phyloP scores from a whole-genome alignment of 2,329 filamentous ascomycete species.

The Pseudogymnoascus sp. region DNA sequence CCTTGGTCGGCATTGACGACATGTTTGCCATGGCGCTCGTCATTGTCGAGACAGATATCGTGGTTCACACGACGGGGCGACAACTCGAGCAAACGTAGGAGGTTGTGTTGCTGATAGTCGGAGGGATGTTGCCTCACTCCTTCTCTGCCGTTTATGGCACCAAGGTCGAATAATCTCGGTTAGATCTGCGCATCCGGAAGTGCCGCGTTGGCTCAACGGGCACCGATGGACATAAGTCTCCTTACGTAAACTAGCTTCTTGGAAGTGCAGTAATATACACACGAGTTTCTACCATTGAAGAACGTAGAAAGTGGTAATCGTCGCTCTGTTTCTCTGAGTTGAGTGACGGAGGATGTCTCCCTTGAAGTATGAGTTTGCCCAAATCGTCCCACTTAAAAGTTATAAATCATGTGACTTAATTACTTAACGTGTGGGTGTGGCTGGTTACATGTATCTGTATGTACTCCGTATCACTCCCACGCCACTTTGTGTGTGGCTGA shows the following conservation, averaged over 20 bases:
- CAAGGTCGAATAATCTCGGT: slow-evolving; percentile 8
- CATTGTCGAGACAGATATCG: slow-evolving; percentile 3
- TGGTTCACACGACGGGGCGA: slow-evolving; percentile 8
- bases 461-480: not conserved
- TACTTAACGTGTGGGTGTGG: not conserved
- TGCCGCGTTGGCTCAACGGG: not conserved
- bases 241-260: slow-evolving; percentile 8
- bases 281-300: not conserved
- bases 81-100: not conserved
- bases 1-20: slow-evolving; percentile 6
- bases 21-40: slow-evolving; percentile 10
- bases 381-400: not conserved
- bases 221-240: not conserved
- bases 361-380: not conserved
- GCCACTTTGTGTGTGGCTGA: not conserved
- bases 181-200: slow-evolving; percentile 9
- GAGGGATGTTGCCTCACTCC: slow-evolving; percentile 2
- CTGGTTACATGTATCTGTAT: not conserved
- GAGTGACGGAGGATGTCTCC: not conserved
- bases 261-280: not conserved
- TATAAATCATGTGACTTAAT: slow-evolving; percentile 8
- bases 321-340: not conserved
- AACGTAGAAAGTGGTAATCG: not conserved
- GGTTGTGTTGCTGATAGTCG: not conserved
- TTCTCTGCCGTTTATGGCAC: slow-evolving; percentile 3